phyloP scores from a whole-genome alignment of 768 basidiomycete genomes.

The Lactarius sanguifluus region DNA sequence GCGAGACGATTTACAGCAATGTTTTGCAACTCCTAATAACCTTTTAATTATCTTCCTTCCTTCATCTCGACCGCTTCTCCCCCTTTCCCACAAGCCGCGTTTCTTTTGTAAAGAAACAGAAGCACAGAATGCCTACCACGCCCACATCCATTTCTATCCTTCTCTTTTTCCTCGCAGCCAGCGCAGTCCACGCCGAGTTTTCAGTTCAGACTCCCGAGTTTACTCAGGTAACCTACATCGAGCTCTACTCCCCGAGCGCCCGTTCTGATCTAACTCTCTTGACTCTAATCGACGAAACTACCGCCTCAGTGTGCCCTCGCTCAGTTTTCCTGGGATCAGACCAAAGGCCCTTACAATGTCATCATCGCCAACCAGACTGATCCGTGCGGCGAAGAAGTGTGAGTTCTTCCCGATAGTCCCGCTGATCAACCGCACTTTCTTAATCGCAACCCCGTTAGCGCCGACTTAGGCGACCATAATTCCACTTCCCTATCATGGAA shows the following conservation, averaged over 20 bases:
- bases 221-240: constrained; percentile 45
- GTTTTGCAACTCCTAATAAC: too few species aligned
- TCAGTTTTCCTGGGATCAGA: constrained; percentile 52
- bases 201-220: constrained; percentile 51
- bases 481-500: constrained; percentile 47
- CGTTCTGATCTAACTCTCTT: not conserved
- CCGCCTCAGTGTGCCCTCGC: constrained; percentile 50
- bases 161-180: constrained; percentile 61
- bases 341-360: constrained; percentile 55
- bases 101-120: constrained; percentile 13
- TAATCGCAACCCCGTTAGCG: constrained; percentile 39
- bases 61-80: constrained; percentile 30
- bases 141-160: constrained; percentile 72
- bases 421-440: not conserved
- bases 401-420: constrained; percentile 31
- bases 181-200: constrained; percentile 54
- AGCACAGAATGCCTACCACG: constrained; percentile 68
- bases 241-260: not conserved
- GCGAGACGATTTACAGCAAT: too few species aligned
- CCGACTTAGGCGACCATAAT: constrained; percentile 55
- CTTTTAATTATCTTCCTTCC: not conserved
- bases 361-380: constrained; percentile 51
- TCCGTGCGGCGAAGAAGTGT: constrained; percentile 63
- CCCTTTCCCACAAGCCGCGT: constrained; percentile 17
- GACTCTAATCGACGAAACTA: not conserved